phyloP scores from a whole-genome alignment of 1,284 basidiomycete species.

The Ustilago xerochloae region DNA sequence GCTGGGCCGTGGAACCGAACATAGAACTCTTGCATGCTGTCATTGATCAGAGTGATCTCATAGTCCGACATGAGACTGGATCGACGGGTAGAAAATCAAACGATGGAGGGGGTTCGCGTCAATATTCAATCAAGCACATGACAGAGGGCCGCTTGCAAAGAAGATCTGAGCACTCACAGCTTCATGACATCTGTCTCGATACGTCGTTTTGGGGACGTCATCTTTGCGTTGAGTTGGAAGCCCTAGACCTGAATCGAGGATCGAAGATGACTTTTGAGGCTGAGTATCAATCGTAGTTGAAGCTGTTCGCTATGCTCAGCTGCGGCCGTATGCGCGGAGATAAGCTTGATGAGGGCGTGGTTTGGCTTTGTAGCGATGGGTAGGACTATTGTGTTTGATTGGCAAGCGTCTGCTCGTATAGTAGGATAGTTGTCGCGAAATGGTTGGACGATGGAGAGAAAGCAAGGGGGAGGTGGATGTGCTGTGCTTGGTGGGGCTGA shows the following conservation, averaged over 20 bases:
- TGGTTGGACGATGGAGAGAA: not conserved
- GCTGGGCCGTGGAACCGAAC: slow-evolving; percentile 92
- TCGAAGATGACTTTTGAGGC: not conserved
- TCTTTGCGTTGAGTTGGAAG: slow-evolving; percentile 2
- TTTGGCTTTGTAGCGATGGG: not conserved
- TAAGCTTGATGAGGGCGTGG: not conserved
- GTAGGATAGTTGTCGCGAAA: not conserved
- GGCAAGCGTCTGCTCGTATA: not conserved
- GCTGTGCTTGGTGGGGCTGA: not conserved
- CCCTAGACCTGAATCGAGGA: not conserved
- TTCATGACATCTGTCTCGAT: slow-evolving; percentile 99
- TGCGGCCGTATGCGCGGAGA: not conserved
- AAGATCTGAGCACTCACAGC: slow-evolving; percentile 79
- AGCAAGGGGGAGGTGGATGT: not conserved
- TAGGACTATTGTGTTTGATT: not conserved
- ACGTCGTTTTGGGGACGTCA: slow-evolving; percentile 83
- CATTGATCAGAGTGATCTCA: slow-evolving; percentile 95
- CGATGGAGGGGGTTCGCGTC: no score
- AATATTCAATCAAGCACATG: no score
- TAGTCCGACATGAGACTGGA: slow-evolving; percentile 65
- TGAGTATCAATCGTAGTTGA: not conserved
- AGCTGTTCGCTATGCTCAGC: not conserved
- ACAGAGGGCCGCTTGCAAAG: no score
- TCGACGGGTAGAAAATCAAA: not conserved
- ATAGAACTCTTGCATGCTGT: slow-evolving; percentile 99